Evolutionary conservation across 805 yeast genomes (phyloP).

Genomic region (Cephaloascus fragrans): DNA sequence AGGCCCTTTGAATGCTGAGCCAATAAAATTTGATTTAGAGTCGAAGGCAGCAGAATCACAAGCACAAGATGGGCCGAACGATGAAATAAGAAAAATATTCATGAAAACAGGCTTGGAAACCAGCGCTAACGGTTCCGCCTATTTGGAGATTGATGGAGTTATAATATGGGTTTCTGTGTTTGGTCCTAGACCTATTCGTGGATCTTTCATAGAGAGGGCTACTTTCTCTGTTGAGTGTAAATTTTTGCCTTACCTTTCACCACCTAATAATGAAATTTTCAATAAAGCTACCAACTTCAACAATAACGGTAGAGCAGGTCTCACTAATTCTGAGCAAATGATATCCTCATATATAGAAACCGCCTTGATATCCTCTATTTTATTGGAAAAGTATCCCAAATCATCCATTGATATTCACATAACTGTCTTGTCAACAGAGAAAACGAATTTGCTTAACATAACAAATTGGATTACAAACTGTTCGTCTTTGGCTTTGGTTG

Average conservation of each 20-base stretch:
- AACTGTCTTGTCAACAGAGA: conserved; percentile 46
- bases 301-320: conserved; percentile 18
- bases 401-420: conserved; percentile 77
- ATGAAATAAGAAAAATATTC: conserved; percentile 34
- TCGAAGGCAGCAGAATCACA: conserved; percentile 7
- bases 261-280: conserved; percentile 20
- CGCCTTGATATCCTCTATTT: conserved; percentile 40
- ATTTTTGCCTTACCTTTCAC: conserved; percentile 39
- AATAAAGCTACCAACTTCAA: conserved; percentile 7
- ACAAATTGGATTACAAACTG: conserved; percentile 49
- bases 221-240: conserved; percentile 51
- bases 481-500: conserved; percentile 66
- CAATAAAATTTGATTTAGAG: conserved; percentile 27
- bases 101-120: conserved; percentile 55
- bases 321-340: conserved; percentile 32
- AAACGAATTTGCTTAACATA: conserved; percentile 23
- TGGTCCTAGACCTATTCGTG: conserved; percentile 84
- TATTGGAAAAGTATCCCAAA: conserved; percentile 75
- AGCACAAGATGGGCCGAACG: conserved; percentile 9
- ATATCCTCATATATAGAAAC: conserved; percentile 42
- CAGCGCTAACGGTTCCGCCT: conserved; percentile 78
- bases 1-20: conserved; percentile 66
- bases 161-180: conserved; percentile 62
- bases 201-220: conserved; percentile 61
- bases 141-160: conserved; percentile 56